A percentile compares a stretch with the other conserved stretches of the same genome.
Conservation (phyloP, 495 filamentous ascomycete genomes). For the Bacidia rubella region DNA sequence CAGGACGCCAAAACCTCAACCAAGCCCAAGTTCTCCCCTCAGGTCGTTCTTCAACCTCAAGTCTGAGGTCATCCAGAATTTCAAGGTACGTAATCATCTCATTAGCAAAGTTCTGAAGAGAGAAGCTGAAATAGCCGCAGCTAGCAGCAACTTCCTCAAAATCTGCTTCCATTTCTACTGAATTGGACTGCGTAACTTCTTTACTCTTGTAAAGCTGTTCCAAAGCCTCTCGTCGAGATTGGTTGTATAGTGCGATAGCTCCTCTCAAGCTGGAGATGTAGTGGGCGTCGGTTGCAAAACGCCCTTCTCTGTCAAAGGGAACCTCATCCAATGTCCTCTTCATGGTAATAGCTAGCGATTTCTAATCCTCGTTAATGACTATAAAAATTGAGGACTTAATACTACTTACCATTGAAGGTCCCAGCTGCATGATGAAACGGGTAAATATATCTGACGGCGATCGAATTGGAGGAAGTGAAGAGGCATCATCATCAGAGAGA, state of each 20-base stretch:
- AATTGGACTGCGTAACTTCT: conserved; percentile 48
- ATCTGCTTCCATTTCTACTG: conserved; percentile 70
- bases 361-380: conserved; percentile 26
- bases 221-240: conserved; percentile 60
- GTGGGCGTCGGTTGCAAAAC: conserved; percentile 59
- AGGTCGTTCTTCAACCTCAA: conserved; percentile 43
- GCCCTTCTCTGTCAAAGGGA: conserved; percentile 55
- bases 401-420: conserved; percentile 66
- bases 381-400: no score
- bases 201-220: conserved; percentile 64
- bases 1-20: conserved; percentile 63
- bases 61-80: conserved; percentile 71
- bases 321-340: conserved; percentile 79
- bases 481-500: not conserved
- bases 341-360: conserved; percentile 80
- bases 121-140: conserved; percentile 89
- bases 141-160: conserved; percentile 93
- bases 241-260: conserved; percentile 64
- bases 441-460: conserved; percentile 72
- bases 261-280: conserved; percentile 65
- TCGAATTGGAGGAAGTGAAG: conserved; percentile 17
- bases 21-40: conserved; percentile 64
- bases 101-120: conserved; percentile 75
- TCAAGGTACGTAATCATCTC: conserved; percentile 73
- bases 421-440: conserved; percentile 71